Evolutionary conservation across 1,284 basidiomycete species (phyloP).

Genomic region (Xerocomus nothofagi): DNA sequence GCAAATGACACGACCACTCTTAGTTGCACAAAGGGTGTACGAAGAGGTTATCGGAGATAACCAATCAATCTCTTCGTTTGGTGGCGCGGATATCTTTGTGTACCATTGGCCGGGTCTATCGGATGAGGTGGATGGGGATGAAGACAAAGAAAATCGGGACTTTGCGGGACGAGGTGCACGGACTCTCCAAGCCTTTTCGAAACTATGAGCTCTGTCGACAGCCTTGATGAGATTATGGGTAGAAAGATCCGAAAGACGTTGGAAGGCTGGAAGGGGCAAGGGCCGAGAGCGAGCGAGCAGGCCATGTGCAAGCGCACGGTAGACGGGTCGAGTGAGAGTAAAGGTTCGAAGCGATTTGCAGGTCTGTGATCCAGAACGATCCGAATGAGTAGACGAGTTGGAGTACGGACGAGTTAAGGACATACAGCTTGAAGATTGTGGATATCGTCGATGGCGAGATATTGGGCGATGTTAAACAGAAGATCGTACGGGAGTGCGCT

Average conservation of each 20-base stretch:
- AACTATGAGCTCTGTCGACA: slow-evolving; percentile 58
- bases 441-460: slow-evolving; percentile 58
- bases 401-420: slow-evolving; percentile 5
- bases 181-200: slow-evolving; percentile 62
- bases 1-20: slow-evolving; percentile 71
- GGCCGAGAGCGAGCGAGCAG: slow-evolving; percentile 64
- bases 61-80: slow-evolving; percentile 70
- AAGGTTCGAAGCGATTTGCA: slow-evolving; percentile 60
- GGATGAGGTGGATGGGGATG: slow-evolving; percentile 17
- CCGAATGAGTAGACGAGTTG: neutral
- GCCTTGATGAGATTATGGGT: slow-evolving; percentile 57
- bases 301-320: slow-evolving; percentile 58
- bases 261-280: slow-evolving; percentile 66
- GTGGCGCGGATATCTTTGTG: slow-evolving; percentile 61
- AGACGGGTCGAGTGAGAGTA: slow-evolving; percentile 61
- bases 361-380: slow-evolving; percentile 42
- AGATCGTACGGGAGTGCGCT: slow-evolving; percentile 64
- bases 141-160: slow-evolving; percentile 30
- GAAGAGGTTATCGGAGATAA: slow-evolving; percentile 71
- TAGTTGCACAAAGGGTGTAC: slow-evolving; percentile 71
- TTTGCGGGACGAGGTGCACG: slow-evolving; percentile 52
- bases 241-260: slow-evolving; percentile 59
- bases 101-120: slow-evolving; percentile 45
- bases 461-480: slow-evolving; percentile 61
- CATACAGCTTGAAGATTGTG: slow-evolving; percentile 59